A percentile compares a stretch with the other conserved stretches of the same genome.
Evolutionary conservation across 2,329 filamentous ascomycete species (phyloP).

Genomic region (Aspergillus spinulosporus): DNA sequence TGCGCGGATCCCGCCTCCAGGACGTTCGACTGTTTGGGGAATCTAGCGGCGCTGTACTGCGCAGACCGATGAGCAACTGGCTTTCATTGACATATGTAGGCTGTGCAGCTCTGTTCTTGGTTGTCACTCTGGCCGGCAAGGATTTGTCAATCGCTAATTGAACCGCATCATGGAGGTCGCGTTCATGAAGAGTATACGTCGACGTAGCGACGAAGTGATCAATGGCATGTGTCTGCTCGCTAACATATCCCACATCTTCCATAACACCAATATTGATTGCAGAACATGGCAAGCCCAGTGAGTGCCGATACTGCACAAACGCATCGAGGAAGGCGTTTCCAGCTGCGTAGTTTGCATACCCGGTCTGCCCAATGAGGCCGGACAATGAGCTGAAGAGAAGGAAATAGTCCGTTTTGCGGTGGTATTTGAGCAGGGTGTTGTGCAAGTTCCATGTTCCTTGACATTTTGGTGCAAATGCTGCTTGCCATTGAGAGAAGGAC

Average conservation of each 20-base stretch:
- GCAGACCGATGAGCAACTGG: slow-evolving; percentile 5
- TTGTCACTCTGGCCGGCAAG: neutral
- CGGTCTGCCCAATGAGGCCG: slow-evolving; percentile 33
- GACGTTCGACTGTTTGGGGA: neutral
- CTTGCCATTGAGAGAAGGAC: slow-evolving; percentile 33
- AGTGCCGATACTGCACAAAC: slow-evolving; percentile 27
- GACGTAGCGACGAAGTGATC: slow-evolving; percentile 6
- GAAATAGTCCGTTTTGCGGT: slow-evolving; percentile 44
- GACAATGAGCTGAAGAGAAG: slow-evolving; percentile 41
- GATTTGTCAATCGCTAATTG: slow-evolving; percentile 5
- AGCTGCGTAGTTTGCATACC: slow-evolving; percentile 41
- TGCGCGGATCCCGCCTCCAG: slow-evolving; percentile 10
- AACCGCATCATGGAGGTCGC: slow-evolving; percentile 6
- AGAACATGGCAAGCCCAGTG: slow-evolving; percentile 20
- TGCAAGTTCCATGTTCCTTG: slow-evolving; percentile 35
- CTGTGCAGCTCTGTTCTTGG: neutral
- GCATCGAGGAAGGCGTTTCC: slow-evolving; percentile 42
- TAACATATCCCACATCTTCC: slow-evolving; percentile 22
- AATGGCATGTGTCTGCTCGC: neutral
- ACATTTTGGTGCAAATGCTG: slow-evolving; percentile 35
- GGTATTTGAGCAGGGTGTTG: slow-evolving; percentile 11
- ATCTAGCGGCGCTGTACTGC: neutral
- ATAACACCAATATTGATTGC: slow-evolving; percentile 27
- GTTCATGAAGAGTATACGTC: neutral
- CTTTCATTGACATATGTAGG: neutral